These are phyloP conservation scores for Sorghum bicolor DNA, from an alignment of 176 grass and related monocot species.

Conservation along the genomic window Sorghum_bicolor_NCBIv3 NC_012872.2:9265001-9265500, in stretches of 20 bases:
- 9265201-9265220: no score
- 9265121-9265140: neutral
- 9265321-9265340: neutral
- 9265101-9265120: neutral
- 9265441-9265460: neutral
- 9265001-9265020: neutral
- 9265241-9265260: neutral
- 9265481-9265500: neutral
- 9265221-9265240: no score
- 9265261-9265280: neutral
- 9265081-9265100: neutral
- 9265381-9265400: neutral
- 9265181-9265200: neutral
- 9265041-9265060: neutral
- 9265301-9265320: neutral
- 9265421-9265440: neutral
- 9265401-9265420: neutral
- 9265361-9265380: no score
- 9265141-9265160: neutral
- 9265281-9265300: no score
- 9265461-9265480: neutral
- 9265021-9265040: neutral
- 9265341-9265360: no score
- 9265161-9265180: neutral
- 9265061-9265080: neutral